Percentiles rank a stretch among this genome's conserved stretches.
phyloP scores from a whole-genome alignment of 176 grass and related monocot genomes.

The Rhynchospora pubera region DNA sequence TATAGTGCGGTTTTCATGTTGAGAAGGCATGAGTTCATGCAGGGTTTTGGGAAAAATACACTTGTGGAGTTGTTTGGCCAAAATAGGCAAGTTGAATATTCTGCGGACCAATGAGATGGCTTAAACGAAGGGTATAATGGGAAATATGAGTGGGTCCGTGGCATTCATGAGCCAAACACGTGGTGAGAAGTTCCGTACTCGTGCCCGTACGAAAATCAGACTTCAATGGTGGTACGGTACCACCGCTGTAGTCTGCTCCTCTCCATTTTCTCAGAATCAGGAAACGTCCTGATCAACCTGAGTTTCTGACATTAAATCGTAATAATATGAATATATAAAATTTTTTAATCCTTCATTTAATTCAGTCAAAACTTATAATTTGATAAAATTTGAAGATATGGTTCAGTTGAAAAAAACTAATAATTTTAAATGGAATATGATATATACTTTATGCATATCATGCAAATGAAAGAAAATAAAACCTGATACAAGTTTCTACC shows the following conservation, averaged over 20 bases:
- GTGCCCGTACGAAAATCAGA: not conserved
- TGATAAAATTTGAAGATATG: no score
- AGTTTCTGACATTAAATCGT: no score
- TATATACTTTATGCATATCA: no score
- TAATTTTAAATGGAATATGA: no score
- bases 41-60: not conserved
- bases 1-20: not conserved
- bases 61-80: not conserved
- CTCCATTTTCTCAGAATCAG: not conserved
- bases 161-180: not conserved
- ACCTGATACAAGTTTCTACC: no score
- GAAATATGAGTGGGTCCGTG: not conserved
- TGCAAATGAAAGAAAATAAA: no score
- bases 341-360: no score
- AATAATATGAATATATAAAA: no score
- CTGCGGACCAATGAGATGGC: not conserved
- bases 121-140: not conserved
- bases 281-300: not conserved
- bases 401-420: no score
- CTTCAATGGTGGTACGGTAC: not conserved
- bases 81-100: not conserved
- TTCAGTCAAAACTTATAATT: no score
- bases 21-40: slow-evolving; percentile 7
- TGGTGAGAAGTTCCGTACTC: not conserved
- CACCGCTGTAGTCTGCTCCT: not conserved